Conservation (phyloP, 306 rosid genomes). For the Castanopsis chinensis region DNA sequence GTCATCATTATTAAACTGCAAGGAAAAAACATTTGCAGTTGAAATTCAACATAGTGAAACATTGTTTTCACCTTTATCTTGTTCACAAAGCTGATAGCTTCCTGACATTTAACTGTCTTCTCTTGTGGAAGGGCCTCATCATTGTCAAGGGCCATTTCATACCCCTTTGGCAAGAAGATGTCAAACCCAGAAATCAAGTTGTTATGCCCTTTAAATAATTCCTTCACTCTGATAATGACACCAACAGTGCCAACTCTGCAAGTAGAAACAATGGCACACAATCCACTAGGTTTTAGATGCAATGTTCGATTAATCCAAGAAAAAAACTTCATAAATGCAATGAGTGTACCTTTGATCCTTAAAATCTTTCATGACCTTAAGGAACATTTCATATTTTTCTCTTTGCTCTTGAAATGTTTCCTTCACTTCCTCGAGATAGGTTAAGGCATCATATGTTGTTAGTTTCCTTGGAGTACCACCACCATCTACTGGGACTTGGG, state of each 20-base stretch:
- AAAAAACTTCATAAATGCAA: constrained; percentile 1
- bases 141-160: constrained; percentile 83
- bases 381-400: constrained; percentile 79
- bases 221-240: constrained; percentile 92
- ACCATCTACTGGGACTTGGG: constrained; percentile 57
- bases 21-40: constrained; percentile 8
- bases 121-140: constrained; percentile 70
- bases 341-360: constrained; percentile 80
- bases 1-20: constrained; percentile 8
- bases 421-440: constrained; percentile 80
- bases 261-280: constrained; percentile 19
- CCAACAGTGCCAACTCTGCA: constrained; percentile 88
- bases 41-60: constrained; percentile 11
- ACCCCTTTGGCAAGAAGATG: constrained; percentile 94
- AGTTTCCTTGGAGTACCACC: constrained; percentile 55
- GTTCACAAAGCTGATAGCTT: constrained; percentile 95
- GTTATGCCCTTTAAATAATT: constrained; percentile 86
- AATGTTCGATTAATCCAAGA: constrained; percentile 8
- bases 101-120: constrained; percentile 90
- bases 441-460: constrained; percentile 74
- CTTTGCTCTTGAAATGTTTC: constrained; percentile 80
- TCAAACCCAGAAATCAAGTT: constrained; percentile 90
- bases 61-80: constrained; percentile 77
- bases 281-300: constrained; percentile 15
- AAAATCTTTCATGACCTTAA: constrained; percentile 95